Evolutionary conservation across 2,329 filamentous ascomycete genomes (phyloP).

Genomic region (Colletotrichum tropicale): DNA sequence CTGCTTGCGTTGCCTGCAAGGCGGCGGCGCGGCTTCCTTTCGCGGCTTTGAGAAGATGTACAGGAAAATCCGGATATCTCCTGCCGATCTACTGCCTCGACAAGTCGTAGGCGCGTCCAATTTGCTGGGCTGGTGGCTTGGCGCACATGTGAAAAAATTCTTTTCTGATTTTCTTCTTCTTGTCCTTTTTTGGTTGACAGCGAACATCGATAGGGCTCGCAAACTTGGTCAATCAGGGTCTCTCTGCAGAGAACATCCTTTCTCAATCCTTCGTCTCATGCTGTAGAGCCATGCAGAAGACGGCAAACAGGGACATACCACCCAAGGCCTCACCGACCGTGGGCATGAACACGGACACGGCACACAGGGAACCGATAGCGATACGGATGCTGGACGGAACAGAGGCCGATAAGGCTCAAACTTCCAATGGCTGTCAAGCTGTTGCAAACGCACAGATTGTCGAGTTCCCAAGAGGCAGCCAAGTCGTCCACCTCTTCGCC

Average conservation of each 20-base stretch:
- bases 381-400: background rate
- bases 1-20: background rate
- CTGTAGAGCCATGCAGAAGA: background rate
- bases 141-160: slow-evolving; percentile 18
- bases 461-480: background rate
- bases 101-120: background rate
- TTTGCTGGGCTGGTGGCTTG: background rate
- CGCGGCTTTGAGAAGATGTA: background rate
- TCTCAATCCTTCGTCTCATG: background rate
- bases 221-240: background rate
- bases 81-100: slow-evolving; percentile 9
- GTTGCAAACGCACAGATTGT: background rate
- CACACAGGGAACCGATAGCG: background rate
- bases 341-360: background rate
- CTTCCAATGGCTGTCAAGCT: background rate
- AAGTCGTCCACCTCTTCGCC: background rate
- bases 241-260: background rate
- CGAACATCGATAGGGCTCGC: background rate
- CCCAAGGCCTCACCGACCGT: background rate
- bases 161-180: background rate
- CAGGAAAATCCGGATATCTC: slow-evolving; percentile 8
- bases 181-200: background rate
- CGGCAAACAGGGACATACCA: background rate
- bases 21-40: background rate
- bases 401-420: background rate